A percentile compares a stretch with the other conserved stretches of the same genome.
Conservation (phyloP, 1,139 yeast genomes). For the Kluyveromyces marxianus region DNA sequence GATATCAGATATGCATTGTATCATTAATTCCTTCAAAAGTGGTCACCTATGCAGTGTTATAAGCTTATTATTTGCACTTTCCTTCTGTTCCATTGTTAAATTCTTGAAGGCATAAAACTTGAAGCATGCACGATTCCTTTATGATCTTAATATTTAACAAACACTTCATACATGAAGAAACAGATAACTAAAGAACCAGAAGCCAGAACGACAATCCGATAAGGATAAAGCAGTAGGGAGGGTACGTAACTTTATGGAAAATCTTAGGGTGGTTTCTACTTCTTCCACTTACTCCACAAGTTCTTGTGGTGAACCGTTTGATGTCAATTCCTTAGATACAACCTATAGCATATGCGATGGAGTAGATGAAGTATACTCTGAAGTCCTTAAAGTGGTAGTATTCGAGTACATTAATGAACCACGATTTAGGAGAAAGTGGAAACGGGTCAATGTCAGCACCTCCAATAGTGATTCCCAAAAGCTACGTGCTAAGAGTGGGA, state of each 20-base stretch:
- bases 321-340: not conserved
- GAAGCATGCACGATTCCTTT: too few species aligned
- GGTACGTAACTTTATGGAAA: not conserved
- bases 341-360: not conserved
- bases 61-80: too few species aligned
- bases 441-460: constrained; percentile 6
- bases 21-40: too few species aligned
- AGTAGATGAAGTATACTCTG: constrained; percentile 11
- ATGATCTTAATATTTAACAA: too few species aligned
- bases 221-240: too few species aligned
- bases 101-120: too few species aligned
- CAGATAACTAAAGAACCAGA: too few species aligned
- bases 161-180: too few species aligned
- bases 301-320: not conserved
- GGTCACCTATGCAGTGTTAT: too few species aligned
- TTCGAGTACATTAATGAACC: constrained; percentile 54
- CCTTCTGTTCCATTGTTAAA: too few species aligned
- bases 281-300: not conserved
- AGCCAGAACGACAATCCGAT: too few species aligned
- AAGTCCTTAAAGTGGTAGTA: constrained; percentile 39
- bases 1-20: too few species aligned
- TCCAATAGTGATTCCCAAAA: constrained; percentile 3
- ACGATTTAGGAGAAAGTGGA: constrained; percentile 35
- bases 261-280: not conserved
- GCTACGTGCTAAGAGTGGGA: not conserved